A percentile compares a stretch with the other conserved stretches of the same genome.
Conservation (phyloP, 495 filamentous ascomycete species). For the Penicillium fimorum region DNA sequence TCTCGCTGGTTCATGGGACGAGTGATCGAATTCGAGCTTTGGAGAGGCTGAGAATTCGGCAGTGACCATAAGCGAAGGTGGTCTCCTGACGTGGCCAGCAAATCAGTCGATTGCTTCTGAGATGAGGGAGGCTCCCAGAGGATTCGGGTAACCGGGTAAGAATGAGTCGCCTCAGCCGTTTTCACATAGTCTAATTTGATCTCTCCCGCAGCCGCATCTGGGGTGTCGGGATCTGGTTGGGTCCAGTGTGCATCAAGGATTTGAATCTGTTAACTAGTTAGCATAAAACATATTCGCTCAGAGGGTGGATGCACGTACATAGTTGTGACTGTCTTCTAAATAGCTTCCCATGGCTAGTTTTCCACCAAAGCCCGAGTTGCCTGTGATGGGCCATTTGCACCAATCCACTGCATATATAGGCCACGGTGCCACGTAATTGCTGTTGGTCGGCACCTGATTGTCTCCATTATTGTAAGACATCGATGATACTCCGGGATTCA, state of each 20-base stretch:
- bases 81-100: slow-evolving; percentile 94
- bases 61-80: slow-evolving; percentile 95
- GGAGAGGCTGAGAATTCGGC: slow-evolving; percentile 52
- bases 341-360: slow-evolving; percentile 96
- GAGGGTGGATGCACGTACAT: slow-evolving; percentile 53
- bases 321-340: slow-evolving; percentile 96
- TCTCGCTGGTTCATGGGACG: slow-evolving; percentile 63
- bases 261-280: slow-evolving; percentile 70
- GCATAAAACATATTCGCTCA: slow-evolving; percentile 4
- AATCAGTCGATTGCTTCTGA: slow-evolving; percentile 92
- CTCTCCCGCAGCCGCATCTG: slow-evolving; percentile 63
- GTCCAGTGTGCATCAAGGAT: slow-evolving; percentile 84
- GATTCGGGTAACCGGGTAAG: slow-evolving; percentile 94
- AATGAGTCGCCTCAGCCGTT: slow-evolving; percentile 96
- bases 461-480: slow-evolving; percentile 43
- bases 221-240: slow-evolving; percentile 63
- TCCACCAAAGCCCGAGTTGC: slow-evolving; percentile 64
- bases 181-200: slow-evolving; percentile 87
- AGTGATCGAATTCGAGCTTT: slow-evolving; percentile 70
- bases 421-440: slow-evolving; percentile 95
- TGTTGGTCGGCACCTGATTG: slow-evolving; percentile 57
- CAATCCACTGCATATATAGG: slow-evolving; percentile 95
- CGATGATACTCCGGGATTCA: slow-evolving; percentile 33
- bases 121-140: slow-evolving; percentile 98
- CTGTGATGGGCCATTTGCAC: slow-evolving; percentile 95